A percentile compares a stretch with the other conserved stretches of the same genome.
Evolutionary conservation across 495 filamentous ascomycete species (phyloP).

Genomic region (Evernia prunastri): DNA sequence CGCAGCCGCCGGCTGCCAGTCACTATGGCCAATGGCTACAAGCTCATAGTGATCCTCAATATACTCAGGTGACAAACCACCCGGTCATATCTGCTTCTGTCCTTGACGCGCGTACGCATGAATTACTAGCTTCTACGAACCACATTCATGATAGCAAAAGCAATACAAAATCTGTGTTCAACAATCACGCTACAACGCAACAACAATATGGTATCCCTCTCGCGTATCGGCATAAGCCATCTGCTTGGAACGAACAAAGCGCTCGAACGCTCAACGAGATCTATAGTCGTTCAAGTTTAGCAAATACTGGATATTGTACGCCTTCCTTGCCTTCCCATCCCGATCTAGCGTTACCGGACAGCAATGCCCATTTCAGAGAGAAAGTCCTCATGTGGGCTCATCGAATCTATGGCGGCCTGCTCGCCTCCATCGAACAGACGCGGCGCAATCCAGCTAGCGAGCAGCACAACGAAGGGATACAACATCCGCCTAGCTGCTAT

Average conservation of each 20-base stretch:
- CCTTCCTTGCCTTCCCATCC: not conserved
- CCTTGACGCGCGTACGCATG: slow-evolving; percentile 1
- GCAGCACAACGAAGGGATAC: slow-evolving; percentile 5
- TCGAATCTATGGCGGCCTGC: slow-evolving; percentile 77
- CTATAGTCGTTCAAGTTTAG: not conserved
- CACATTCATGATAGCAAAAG: not conserved
- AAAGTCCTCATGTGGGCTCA: slow-evolving; percentile 80
- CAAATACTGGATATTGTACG: not conserved
- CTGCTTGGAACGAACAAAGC: slow-evolving; percentile 14
- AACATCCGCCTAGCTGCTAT: slow-evolving; percentile 14
- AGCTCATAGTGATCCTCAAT: slow-evolving; percentile 10
- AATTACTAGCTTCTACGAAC: not conserved
- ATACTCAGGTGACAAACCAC: slow-evolving; percentile 4
- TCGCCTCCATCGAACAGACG: slow-evolving; percentile 65
- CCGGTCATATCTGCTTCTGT: not conserved
- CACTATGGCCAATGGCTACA: slow-evolving; percentile 15
- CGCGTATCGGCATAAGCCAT: slow-evolving; percentile 17
- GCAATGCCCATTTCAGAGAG: slow-evolving; percentile 66
- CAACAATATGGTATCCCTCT: slow-evolving; percentile 12
- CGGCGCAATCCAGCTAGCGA: slow-evolving; percentile 32
- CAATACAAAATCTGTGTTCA: not conserved
- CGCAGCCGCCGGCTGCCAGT: slow-evolving; percentile 7
- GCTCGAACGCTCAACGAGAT: slow-evolving; percentile 7
- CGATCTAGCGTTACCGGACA: not conserved
- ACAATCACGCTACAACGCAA: slow-evolving; percentile 6